phyloP scores from a whole-genome alignment of 495 filamentous ascomycete genomes.

The Xylaria bambusicola region DNA sequence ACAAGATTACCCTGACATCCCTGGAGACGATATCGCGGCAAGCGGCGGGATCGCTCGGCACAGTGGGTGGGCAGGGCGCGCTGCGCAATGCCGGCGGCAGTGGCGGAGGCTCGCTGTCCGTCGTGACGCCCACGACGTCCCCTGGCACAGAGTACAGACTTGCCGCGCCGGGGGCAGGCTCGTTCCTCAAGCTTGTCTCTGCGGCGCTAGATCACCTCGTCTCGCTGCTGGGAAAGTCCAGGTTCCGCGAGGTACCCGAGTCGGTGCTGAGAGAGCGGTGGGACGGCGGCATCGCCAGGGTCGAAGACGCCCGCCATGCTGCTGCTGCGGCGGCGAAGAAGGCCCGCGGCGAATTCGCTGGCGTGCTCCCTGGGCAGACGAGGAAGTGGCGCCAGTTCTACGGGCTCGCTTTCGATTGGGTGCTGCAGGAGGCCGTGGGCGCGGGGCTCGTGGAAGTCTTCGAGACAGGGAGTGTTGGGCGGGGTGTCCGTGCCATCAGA shows the following conservation, averaged over 20 bases:
- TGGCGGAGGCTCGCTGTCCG: constrained; percentile 22
- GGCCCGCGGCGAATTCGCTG: constrained; percentile 66
- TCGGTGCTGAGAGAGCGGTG: constrained; percentile 71
- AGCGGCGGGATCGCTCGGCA: constrained; percentile 63
- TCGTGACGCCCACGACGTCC: constrained; percentile 17
- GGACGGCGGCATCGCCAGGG: constrained; percentile 71
- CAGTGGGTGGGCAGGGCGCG: constrained; percentile 61
- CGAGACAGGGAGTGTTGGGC: constrained; percentile 79
- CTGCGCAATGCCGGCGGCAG: constrained; percentile 55
- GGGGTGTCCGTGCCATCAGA: constrained; percentile 57
- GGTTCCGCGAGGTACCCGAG: constrained; percentile 65
- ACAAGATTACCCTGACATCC: constrained; percentile 51
- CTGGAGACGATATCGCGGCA: constrained; percentile 56
- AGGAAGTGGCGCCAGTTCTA: constrained; percentile 82
- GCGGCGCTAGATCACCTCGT: constrained; percentile 67
- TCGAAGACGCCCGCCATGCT: constrained; percentile 50
- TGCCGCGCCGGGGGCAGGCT: constrained; percentile 72
- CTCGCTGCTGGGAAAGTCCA: constrained; percentile 63
- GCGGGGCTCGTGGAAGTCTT: constrained; percentile 81
- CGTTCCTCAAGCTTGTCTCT: constrained; percentile 70
- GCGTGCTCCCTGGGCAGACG: constrained; percentile 72
- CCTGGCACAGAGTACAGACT: constrained; percentile 51
- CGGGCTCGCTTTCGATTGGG: constrained; percentile 77
- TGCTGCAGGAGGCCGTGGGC: constrained; percentile 75
- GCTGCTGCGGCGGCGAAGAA: constrained; percentile 61